Percentiles rank a stretch among this genome's conserved stretches.
Conservation (phyloP, 2,329 filamentous ascomycete genomes). For the Pseudocercospora macadamiae region DNA sequence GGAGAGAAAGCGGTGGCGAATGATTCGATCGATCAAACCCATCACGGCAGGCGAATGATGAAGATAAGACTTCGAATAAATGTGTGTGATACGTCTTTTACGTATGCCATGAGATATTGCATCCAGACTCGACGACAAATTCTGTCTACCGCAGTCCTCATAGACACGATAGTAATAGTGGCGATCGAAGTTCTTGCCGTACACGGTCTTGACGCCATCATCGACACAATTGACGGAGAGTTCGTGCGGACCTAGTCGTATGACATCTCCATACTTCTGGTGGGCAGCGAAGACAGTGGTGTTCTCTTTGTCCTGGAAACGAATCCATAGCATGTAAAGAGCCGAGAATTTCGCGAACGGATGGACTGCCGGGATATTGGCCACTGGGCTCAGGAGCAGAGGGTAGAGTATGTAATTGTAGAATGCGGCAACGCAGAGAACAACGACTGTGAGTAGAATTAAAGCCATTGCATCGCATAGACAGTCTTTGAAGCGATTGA, state of each 20-base stretch:
- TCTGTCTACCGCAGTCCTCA: conserved; percentile 7
- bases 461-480: no score
- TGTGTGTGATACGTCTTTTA: conserved; percentile 1
- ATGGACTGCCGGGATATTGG: not conserved
- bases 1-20: not conserved
- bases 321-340: not conserved
- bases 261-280: not conserved
- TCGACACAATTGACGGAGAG: conserved; percentile 5
- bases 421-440: not conserved
- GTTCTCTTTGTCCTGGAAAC: not conserved
- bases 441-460: not conserved
- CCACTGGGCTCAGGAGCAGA: not conserved
- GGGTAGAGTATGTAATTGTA: not conserved
- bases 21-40: not conserved
- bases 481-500: no score
- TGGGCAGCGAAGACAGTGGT: not conserved
- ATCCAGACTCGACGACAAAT: conserved; percentile 5
- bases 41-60: not conserved
- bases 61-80: conserved; percentile 7
- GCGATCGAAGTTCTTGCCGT: conserved; percentile 1
- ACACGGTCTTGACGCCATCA: conserved; percentile 4
- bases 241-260: not conserved
- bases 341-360: not conserved
- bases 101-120: not conserved
- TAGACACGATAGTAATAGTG: conserved; percentile 2